phyloP scores from a whole-genome alignment of 2,329 filamentous ascomycete genomes.

The Botrytis sinoallii region DNA sequence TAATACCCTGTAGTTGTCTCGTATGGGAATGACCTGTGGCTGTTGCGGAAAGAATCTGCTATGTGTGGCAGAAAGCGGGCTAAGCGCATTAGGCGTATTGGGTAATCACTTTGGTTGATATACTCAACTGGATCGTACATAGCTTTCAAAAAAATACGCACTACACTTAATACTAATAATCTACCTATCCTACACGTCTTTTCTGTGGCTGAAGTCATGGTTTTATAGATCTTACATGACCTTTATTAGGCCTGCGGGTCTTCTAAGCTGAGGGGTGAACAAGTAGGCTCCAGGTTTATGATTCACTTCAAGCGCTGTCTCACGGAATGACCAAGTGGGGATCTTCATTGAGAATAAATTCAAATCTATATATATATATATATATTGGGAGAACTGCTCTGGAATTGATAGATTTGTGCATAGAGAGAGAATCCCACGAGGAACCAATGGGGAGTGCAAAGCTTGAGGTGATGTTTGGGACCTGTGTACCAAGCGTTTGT shows the following conservation, averaged over 20 bases:
- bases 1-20: neutral
- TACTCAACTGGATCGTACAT: no score
- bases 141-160: no score
- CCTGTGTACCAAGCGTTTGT: neutral
- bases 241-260: no score
- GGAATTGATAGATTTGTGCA: neutral
- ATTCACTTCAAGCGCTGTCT: neutral
- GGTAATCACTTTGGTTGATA: no score
- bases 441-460: neutral
- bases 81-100: no score
- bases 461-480: neutral
- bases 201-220: neutral
- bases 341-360: neutral
- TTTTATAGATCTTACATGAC: neutral
- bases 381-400: neutral
- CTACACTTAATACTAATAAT: no score
- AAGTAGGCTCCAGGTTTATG: neutral
- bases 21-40: neutral
- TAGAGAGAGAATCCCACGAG: rapidly evolving
- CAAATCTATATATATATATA: rapidly evolving
- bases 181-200: no score
- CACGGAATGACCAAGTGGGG: neutral
- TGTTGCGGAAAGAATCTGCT: neutral
- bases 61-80: no score
- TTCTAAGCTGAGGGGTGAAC: neutral